Conservation (phyloP, 1,139 yeast species). For the Blastobotrys arbuscula region DNA sequence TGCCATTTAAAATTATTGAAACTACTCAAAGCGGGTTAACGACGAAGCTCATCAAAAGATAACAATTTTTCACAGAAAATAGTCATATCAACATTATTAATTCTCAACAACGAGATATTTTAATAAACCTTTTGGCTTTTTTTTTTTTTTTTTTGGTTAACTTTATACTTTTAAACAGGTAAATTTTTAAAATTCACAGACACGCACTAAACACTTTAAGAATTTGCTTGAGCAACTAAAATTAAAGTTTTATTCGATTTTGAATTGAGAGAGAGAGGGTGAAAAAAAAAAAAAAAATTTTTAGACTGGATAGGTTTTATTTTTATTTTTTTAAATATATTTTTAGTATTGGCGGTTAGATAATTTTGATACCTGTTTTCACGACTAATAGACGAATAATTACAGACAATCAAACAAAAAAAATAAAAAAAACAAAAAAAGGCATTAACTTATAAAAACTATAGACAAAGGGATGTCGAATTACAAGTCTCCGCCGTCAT, state of each 20-base stretch:
- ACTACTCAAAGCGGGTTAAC: no score
- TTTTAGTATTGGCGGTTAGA: neutral
- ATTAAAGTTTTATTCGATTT: neutral
- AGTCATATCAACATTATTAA: no score
- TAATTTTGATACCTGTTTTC: neutral
- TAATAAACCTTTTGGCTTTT: no score
- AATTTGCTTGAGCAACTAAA: neutral
- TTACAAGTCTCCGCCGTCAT: neutral
- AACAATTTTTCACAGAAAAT: no score
- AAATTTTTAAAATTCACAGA: no score
- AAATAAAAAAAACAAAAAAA: neutral
- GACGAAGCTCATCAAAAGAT: no score
- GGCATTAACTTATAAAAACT: neutral
- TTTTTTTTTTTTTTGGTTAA: no score
- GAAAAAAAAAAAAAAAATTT: neutral
- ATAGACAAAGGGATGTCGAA: constrained; percentile 1
- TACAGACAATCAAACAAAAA: neutral
- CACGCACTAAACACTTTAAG: neutral
- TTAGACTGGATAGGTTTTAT: neutral
- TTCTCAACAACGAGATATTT: no score
- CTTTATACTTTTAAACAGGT: no score
- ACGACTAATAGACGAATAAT: neutral
- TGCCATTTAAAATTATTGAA: no score
- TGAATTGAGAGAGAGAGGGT: neutral
- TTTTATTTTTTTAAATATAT: neutral